Base-by-base conservation (phyloP, 768 basidiomycete genomes). In the Auricularia sp. region DNA sequence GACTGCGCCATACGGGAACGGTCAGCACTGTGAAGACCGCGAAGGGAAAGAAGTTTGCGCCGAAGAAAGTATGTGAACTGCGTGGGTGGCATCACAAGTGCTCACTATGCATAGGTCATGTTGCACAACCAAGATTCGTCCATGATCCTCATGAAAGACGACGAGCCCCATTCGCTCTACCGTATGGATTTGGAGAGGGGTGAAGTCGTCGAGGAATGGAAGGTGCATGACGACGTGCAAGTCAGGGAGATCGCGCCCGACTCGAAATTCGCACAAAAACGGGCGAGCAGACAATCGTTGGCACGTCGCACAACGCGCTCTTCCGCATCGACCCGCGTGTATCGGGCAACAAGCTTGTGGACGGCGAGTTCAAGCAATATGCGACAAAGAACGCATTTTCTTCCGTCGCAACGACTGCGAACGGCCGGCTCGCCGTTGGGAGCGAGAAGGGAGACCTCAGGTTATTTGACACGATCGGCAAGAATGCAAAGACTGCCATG, bases 201-300 rank as follows among this genome's bases (percentile, higher is more conserved):
- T 54, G 96, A 97, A 76, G 87, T 99, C 35, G 93, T 98, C 24
- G 97, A 99, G 73, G 97, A 99, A 74, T 98, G 94, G 94, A 96
- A 94, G 73, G 87, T 99, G n/a, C 88, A 94, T 73, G 93, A 98
- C 42, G 81, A 89, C 71, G 80, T 98, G 68, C 79, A 82, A 16
- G 91, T 99, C 68, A 83, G 89, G 74, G 88, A 96, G 72, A 90
- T 98, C 73, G 85, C 95, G 1, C 95, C 97, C 3, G 87, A 94
- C 70, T 87, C 83, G 77, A 99, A 99, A 76, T 98, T 93, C 70
- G 95, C 97, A 5, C 94, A 90, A 69, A 97, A 69, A 94, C 94
- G 47, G 83, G 81, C 61, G 89, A 96, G 73, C 92, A 97, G 74
- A 99, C 97, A 2, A 81, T 99, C 64, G 86, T 98, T 67, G 97